A percentile compares a stretch with the other conserved stretches of the same genome.
Evolutionary conservation across 2,329 filamentous ascomycete genomes (phyloP).

Genomic region (Microsporum ferrugineum): DNA sequence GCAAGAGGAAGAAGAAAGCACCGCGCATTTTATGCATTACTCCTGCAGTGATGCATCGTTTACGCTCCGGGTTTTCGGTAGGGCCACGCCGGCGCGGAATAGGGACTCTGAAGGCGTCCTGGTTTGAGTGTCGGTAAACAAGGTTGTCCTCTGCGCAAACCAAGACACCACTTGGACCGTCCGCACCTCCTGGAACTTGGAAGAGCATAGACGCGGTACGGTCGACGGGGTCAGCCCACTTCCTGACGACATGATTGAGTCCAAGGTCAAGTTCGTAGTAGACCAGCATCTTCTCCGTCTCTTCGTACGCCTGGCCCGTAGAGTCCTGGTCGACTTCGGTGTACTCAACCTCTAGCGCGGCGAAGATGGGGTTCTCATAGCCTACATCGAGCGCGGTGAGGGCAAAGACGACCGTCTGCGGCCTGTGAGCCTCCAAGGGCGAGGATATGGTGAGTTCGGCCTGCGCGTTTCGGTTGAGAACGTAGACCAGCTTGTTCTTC

Average conservation of each 20-base stretch:
- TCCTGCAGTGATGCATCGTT: conserved; percentile 73
- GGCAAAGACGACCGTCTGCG: conserved; percentile 78
- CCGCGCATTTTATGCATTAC: conserved; percentile 98
- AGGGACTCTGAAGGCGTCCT: conserved; percentile 75
- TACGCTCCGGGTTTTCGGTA: conserved; percentile 84
- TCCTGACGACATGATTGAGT: conserved; percentile 90
- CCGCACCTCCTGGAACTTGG: conserved; percentile 85
- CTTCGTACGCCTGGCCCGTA: conserved; percentile 66
- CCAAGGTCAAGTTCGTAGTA: conserved; percentile 97
- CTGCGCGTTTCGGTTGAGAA: conserved; percentile 88
- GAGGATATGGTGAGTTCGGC: conserved; percentile 95
- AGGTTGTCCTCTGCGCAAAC: conserved; percentile 92
- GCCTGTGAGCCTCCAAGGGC: conserved; percentile 88
- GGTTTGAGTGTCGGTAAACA: conserved; percentile 93
- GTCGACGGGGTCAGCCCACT: conserved; percentile 91
- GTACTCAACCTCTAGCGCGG: conserved; percentile 87
- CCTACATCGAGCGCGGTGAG: conserved; percentile 85
- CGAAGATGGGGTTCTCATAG: conserved; percentile 95
- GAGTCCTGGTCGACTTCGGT: conserved; percentile 83
- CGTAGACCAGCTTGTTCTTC: conserved; percentile 99
- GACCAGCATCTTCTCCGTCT: conserved; percentile 79
- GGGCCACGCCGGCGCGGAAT: conserved; percentile 78
- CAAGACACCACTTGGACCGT: conserved; percentile 87
- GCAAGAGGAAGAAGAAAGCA: conserved; percentile 92
- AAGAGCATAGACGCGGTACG: conserved; percentile 81